A percentile compares a stretch with the other conserved stretches of the same genome.
phyloP scores from a whole-genome alignment of 2,329 filamentous ascomycete genomes.

The Clonostachys sp. region DNA sequence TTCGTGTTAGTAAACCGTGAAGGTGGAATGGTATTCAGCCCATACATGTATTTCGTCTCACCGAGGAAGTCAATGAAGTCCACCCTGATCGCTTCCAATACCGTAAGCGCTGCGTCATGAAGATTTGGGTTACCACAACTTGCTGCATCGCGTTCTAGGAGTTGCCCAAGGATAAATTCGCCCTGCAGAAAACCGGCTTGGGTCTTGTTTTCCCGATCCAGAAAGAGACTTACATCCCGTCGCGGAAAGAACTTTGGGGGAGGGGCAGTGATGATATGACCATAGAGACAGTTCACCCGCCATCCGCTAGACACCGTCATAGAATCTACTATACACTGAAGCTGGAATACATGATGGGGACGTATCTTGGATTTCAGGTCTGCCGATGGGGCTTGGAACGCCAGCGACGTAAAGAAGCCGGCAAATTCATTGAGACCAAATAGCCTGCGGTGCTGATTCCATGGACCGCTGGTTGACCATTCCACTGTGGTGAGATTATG shows the following conservation, averaged over 20 bases:
- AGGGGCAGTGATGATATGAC: conserved; percentile 17
- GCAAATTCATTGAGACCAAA: neutral
- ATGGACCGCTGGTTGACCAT: no score
- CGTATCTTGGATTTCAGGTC: conserved; percentile 32
- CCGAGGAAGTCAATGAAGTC: neutral
- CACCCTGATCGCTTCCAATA: no score
- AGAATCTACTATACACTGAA: conserved; percentile 46
- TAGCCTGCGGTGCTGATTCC: no score
- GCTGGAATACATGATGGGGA: conserved; percentile 41
- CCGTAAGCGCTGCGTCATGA: neutral
- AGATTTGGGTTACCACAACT: neutral
- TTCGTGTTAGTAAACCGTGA: conserved; percentile 34
- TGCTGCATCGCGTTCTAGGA: neutral
- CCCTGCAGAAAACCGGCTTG: neutral
- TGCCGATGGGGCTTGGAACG: conserved; percentile 34
- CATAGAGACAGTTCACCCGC: conserved; percentile 19
- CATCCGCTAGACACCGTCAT: conserved; percentile 37
- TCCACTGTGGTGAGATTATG: conserved; percentile 32
- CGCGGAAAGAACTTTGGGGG: conserved; percentile 19
- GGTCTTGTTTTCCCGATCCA: neutral
- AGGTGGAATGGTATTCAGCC: conserved; percentile 8
- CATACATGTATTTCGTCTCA: neutral
- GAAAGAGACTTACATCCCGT: conserved; percentile 16
- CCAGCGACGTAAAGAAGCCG: conserved; percentile 31
- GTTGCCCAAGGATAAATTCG: neutral